These are phyloP conservation scores for Myxozyma lipomycoides DNA, from an alignment of 805 yeast species.

Conservation along the genomic window DNA sequence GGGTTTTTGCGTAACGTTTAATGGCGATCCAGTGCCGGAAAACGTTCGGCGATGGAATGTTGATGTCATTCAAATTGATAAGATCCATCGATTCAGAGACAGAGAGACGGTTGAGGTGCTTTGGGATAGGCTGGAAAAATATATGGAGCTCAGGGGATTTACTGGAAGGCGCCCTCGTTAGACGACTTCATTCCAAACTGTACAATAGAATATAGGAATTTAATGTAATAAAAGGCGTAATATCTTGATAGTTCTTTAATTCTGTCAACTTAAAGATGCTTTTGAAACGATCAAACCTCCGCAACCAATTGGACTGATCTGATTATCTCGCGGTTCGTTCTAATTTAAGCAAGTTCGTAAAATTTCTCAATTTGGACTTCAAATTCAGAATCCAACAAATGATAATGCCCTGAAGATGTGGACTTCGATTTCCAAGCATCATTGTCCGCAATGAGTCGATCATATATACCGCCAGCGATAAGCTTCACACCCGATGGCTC, in stretches of 20 bases:
- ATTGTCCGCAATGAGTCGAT: constrained; percentile 22
- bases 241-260: background rate
- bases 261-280: background rate
- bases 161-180: constrained; percentile 4
- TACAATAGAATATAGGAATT: background rate
- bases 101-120: constrained; percentile 77
- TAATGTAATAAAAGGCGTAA: background rate
- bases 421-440: constrained; percentile 6
- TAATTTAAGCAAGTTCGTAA: constrained; percentile 20
- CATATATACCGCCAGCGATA: constrained; percentile 60
- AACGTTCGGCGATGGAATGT: constrained; percentile 86
- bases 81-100: constrained; percentile 71
- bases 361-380: constrained; percentile 15
- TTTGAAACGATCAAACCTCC: too few relatives aligned
- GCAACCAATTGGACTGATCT: too few relatives aligned
- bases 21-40: constrained; percentile 74
- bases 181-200: background rate
- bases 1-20: constrained; percentile 74
- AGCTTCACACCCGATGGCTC: constrained; percentile 55
- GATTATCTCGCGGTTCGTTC: too few relatives aligned
- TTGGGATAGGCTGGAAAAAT: constrained; percentile 79
- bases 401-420: background rate
- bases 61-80: constrained; percentile 66
- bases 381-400: constrained; percentile 11
- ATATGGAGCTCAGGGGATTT: constrained; percentile 66